Percentiles rank a stretch among this genome's conserved stretches.
phyloP scores from a whole-genome alignment of 1,284 basidiomycete species.

The Cutaneotrichosporon cyanovorans region DNA sequence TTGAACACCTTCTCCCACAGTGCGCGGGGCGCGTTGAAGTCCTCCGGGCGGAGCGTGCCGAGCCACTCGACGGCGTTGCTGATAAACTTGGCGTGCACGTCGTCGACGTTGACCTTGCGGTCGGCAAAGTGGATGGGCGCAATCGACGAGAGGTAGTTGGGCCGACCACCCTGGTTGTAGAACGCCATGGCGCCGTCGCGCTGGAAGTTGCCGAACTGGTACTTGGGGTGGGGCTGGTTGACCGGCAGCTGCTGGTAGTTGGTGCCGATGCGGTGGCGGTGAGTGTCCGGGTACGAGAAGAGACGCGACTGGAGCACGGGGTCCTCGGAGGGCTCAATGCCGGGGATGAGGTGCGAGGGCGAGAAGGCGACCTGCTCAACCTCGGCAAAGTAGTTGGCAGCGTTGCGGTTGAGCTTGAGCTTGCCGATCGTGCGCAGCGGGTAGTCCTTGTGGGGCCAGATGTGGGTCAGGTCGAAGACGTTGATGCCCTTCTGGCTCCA shows the following conservation, averaged over 20 bases:
- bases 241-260: slow-evolving; percentile 89
- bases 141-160: slow-evolving; percentile 78
- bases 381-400: slow-evolving; percentile 55
- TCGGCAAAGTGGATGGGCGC: slow-evolving; percentile 38
- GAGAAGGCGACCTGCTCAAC: slow-evolving; percentile 60
- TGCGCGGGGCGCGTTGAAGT: slow-evolving; percentile 83
- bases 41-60: slow-evolving; percentile 66
- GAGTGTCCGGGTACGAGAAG: slow-evolving; percentile 92
- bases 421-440: slow-evolving; percentile 81
- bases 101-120: slow-evolving; percentile 30
- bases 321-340: slow-evolving; percentile 79
- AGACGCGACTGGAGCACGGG: slow-evolving; percentile 86
- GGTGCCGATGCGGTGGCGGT: slow-evolving; percentile 59
- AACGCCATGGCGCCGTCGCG: slow-evolving; percentile 54
- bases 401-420: slow-evolving; percentile 77
- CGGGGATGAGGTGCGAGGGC: slow-evolving; percentile 75
- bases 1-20: slow-evolving; percentile 71
- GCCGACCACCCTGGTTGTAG: slow-evolving; percentile 68
- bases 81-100: slow-evolving; percentile 64
- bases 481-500: slow-evolving; percentile 47
- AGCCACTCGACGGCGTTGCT: slow-evolving; percentile 67
- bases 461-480: slow-evolving; percentile 76
- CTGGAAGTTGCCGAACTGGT: slow-evolving; percentile 68
- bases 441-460: slow-evolving; percentile 76
- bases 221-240: slow-evolving; percentile 63